Evolutionary conservation across 441 rosid species (phyloP).

Genomic region (Heliophila coronopifolia): DNA sequence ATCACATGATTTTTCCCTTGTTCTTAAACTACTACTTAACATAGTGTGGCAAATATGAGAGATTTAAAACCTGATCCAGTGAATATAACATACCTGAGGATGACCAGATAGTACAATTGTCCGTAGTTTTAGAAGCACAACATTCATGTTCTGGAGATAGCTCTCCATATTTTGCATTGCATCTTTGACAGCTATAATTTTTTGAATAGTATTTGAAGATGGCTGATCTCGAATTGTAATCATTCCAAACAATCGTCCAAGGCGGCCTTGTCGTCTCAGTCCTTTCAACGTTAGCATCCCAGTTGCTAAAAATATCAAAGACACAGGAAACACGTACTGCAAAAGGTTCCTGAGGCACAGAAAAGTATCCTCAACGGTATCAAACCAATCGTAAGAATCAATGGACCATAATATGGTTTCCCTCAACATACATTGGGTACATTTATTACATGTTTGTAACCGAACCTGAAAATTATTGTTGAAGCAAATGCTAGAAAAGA

Average conservation of each 20-base stretch:
- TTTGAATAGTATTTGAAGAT: slow-evolving; percentile 91
- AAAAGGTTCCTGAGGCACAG: slow-evolving; percentile 57
- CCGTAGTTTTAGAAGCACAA: slow-evolving; percentile 68
- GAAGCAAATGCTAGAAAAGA: slow-evolving; percentile 64
- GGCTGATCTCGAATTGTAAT: slow-evolving; percentile 89
- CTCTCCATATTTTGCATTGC: slow-evolving; percentile 83
- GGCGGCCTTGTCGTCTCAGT: slow-evolving; percentile 89
- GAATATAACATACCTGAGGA: slow-evolving; percentile 63
- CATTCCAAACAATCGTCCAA: slow-evolving; percentile 81
- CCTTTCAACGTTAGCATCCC: slow-evolving; percentile 84
- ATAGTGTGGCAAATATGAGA: background rate
- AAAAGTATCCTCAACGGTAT: background rate
- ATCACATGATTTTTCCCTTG: background rate
- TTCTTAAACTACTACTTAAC: background rate
- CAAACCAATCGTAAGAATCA: background rate
- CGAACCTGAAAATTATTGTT: slow-evolving; percentile 63
- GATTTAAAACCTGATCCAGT: background rate
- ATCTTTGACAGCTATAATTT: slow-evolving; percentile 83
- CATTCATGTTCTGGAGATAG: slow-evolving; percentile 79
- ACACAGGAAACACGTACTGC: slow-evolving; percentile 58
- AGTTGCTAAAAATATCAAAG: slow-evolving; percentile 57
- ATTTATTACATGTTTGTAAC: slow-evolving; percentile 10
- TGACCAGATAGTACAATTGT: slow-evolving; percentile 79
- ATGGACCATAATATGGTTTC: background rate
- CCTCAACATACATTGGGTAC: background rate